Evolutionary conservation across 805 yeast species (phyloP), one percentile per base, ranked within the genome.

Genomic region (Cyberlindnera mycetangii): DNA sequence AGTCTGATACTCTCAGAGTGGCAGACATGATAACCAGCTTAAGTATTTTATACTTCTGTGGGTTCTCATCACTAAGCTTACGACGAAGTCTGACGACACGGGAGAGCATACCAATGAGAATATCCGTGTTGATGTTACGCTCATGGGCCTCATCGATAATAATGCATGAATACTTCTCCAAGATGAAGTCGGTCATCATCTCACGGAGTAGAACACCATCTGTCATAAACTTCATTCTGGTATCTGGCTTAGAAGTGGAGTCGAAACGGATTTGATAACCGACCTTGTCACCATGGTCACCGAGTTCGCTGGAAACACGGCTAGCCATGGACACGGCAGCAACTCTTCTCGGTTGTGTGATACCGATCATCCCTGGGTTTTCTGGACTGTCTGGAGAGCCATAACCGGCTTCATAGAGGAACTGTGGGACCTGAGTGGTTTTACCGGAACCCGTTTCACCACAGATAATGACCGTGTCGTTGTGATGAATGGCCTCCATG

Each of bases 381-480:
- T 79, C 79, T 7, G 79, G 68, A 6, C 68, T 67, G 7, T 74
- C 72, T 7, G 61, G 53, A 35, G 67, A 63, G 5, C 97, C 97
- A 60, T 84, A 92, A 1, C 98, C 98, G 0, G 96, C 79, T 65
- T 93, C 99, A 59, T 81, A 89, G 36, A 93, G 66, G 58, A 93
- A 93, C 62, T 93, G 99, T 0, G 99, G 99, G 5, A 93, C 90
- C 66, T 93, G 99, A 0, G 99, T 93, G 1, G 99, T 93, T 64
- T 93, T 93, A 66, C 99, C 99, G 3, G 97, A 89, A 56, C 99
- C 99, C 1, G 99, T 93, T 57, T 90, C 98, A 72, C 99, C 99
- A 69, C 97, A 92, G 20, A 93, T 74, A 12, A 93, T 83, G 0
- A 90, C 81, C 48, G 92, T 85, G 57, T 90, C 97, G 59, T 92